phyloP scores from a whole-genome alignment of 1,284 basidiomycete species.

The Cerioporus squamosus region DNA sequence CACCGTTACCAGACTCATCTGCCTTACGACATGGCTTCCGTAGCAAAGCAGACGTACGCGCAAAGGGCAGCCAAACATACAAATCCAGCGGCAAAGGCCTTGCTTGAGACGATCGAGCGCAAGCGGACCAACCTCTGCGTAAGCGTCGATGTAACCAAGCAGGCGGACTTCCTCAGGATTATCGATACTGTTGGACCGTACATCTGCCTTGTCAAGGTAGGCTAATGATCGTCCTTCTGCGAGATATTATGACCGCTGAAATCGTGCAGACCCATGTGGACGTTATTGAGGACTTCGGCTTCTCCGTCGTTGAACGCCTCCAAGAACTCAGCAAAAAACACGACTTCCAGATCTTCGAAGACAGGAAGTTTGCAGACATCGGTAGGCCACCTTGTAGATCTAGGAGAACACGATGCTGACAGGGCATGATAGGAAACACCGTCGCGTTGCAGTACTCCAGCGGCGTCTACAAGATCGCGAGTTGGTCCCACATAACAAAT shows the following conservation, averaged over 20 bases:
- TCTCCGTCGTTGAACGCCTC: conserved; percentile 73
- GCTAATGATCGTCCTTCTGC: conserved; percentile 5
- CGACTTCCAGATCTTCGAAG: conserved; percentile 98
- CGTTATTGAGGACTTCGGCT: conserved; percentile 92
- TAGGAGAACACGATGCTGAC: not conserved
- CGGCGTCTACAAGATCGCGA: conserved; percentile 93
- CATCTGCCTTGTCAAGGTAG: conserved; percentile 94
- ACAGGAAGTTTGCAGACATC: conserved; percentile 99
- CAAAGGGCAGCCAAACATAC: conserved; percentile 62
- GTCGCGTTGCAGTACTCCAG: conserved; percentile 94
- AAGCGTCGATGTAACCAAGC: conserved; percentile 92
- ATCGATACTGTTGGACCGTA: conserved; percentile 89
- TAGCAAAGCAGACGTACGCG: conserved; percentile 60
- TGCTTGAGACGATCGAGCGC: conserved; percentile 85
- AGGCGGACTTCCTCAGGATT: conserved; percentile 82
- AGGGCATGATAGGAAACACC: conserved; percentile 78
- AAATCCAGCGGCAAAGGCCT: conserved; percentile 77
- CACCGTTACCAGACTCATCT: not conserved
- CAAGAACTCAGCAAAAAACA: conserved; percentile 77
- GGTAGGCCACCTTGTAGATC: conserved; percentile 55
- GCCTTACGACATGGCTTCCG: conserved; percentile 42
- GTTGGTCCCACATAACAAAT: conserved; percentile 98
- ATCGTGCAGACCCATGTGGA: conserved; percentile 91
- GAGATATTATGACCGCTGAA: too few species aligned
- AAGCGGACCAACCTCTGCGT: conserved; percentile 95